phyloP scores from a whole-genome alignment of 1,139 yeast genomes.

The Geotrichum phurueaensis region DNA sequence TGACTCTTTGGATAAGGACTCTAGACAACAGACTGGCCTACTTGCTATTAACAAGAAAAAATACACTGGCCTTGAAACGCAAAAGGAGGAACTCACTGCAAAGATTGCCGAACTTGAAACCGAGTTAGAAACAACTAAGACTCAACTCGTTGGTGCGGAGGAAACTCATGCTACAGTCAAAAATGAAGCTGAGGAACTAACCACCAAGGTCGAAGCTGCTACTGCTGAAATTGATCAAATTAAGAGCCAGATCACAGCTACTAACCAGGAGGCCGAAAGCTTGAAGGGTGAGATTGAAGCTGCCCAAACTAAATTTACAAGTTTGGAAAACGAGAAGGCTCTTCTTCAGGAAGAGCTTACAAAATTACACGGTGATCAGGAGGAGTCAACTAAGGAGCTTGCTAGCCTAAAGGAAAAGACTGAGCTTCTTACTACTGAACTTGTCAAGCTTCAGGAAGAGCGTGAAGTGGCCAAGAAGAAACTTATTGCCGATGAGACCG shows the following conservation, averaged over 20 bases:
- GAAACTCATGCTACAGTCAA: not conserved
- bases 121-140: conserved; percentile 38
- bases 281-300: not conserved
- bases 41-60: conserved; percentile 64
- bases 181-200: not conserved
- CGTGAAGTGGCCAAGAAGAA: not conserved
- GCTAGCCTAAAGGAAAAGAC: not conserved
- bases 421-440: not conserved
- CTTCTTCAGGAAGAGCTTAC: not conserved
- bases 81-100: conserved; percentile 37
- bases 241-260: not conserved
- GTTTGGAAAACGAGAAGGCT: not conserved
- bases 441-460: not conserved
- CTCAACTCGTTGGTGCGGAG: conserved; percentile 29
- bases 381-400: not conserved
- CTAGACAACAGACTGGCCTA: conserved; percentile 56
- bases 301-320: not conserved
- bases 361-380: not conserved
- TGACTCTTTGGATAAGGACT: conserved; percentile 46
- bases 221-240: not conserved
- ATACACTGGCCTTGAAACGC: conserved; percentile 49
- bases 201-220: not conserved
- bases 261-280: not conserved
- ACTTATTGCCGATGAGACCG: not conserved
- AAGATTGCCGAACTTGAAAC: conserved; percentile 34